phyloP scores from a whole-genome alignment of 805 yeast species.

The Starmerella bombi region DNA sequence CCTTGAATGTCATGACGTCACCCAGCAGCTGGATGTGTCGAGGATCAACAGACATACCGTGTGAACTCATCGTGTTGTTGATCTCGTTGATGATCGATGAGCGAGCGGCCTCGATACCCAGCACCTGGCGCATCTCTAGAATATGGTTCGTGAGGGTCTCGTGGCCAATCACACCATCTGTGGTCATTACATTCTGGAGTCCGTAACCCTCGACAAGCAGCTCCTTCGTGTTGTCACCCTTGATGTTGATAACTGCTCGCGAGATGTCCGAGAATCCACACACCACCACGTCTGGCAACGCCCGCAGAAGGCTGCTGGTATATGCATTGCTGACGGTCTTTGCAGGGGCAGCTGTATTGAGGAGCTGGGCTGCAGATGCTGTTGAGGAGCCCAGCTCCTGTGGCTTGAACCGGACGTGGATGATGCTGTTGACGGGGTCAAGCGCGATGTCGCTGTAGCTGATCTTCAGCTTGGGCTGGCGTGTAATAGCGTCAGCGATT shows the following conservation, averaged over 20 bases:
- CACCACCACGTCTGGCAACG: conserved; percentile 74
- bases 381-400: not conserved
- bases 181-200: conserved; percentile 85
- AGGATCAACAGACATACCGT: conserved; percentile 99
- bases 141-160: conserved; percentile 86
- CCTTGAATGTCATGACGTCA: conserved; percentile 97
- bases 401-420: conserved; percentile 21
- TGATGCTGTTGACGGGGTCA: conserved; percentile 47
- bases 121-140: conserved; percentile 71
- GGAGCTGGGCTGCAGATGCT: not conserved
- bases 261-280: conserved; percentile 86
- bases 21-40: conserved; percentile 96
- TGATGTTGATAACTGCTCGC: conserved; percentile 91
- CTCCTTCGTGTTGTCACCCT: conserved; percentile 70
- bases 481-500: conserved; percentile 65
- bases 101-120: conserved; percentile 98
- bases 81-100: conserved; percentile 85
- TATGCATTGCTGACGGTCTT: conserved; percentile 3
- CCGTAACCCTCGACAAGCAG: conserved; percentile 97
- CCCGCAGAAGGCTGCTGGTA: conserved; percentile 51
- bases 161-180: conserved; percentile 88
- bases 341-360: not conserved
- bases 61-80: conserved; percentile 95
- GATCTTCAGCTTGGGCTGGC: conserved; percentile 84
- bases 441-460: conserved; percentile 56